Evolutionary conservation across 2,329 filamentous ascomycete species (phyloP).

Genomic region (Colletotrichum paranaense): DNA sequence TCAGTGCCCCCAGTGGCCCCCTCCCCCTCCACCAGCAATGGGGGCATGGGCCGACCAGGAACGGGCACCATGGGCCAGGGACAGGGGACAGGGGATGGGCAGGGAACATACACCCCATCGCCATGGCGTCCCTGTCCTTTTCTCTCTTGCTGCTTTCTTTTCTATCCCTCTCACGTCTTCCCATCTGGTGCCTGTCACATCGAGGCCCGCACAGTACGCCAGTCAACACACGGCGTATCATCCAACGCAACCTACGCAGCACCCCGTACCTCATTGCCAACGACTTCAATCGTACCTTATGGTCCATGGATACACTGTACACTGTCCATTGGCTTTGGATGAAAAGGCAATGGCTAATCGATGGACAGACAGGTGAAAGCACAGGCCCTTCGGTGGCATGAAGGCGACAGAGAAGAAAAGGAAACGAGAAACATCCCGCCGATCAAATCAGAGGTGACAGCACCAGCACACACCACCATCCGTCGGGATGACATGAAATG

Average conservation of each 20-base stretch:
- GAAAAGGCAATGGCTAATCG: background rate
- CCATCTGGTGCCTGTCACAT: background rate
- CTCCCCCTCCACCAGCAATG: background rate
- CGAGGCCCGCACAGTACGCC: background rate
- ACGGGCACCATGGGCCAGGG: background rate
- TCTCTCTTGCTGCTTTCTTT: background rate
- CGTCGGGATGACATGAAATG: conserved; percentile 21
- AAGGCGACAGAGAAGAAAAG: background rate
- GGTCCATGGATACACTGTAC: too few relatives aligned
- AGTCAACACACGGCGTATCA: background rate
- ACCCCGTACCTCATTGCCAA: too few relatives aligned
- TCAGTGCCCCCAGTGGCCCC: background rate
- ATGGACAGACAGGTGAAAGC: background rate
- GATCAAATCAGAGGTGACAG: conserved; percentile 1
- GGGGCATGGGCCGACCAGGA: background rate
- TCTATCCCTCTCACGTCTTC: background rate
- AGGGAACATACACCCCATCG: background rate
- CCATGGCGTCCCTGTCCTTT: background rate
- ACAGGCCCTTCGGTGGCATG: background rate
- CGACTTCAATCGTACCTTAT: too few relatives aligned
- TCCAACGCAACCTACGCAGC: background rate
- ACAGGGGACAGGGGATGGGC: background rate
- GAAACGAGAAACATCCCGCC: background rate
- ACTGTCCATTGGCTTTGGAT: background rate
- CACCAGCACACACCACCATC: background rate